Evolutionary conservation across 108 stramenopile genomes (phyloP), one percentile per base, ranked within the genome.

Genomic region (Aurantiochytrium sp.): DNA sequence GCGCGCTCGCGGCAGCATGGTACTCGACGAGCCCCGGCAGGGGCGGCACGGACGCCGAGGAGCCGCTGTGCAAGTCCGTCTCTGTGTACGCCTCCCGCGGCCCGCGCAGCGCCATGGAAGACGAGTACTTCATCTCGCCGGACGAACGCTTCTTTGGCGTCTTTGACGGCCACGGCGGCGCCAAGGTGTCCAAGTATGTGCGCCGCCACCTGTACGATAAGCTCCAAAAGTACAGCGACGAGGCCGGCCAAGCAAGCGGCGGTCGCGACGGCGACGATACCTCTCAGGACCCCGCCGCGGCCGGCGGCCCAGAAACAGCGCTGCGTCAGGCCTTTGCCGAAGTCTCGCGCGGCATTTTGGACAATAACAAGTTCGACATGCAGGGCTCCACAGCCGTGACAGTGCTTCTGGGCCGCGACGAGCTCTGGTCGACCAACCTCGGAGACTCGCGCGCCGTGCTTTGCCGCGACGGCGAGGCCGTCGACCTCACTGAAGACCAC

Each of bases 401-500:
- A 36, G 96, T 95, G 3, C 48, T 98, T 65, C 55, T 97, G 3
- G 95, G 96, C 12, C 97, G 97, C 19, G 89, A 90, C 31, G 92
- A 92, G 55, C 89, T 99, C 34, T 89, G 97, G 50, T 97, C 96
- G 86, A 95, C 97, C 86, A 97, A 97, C 89, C 96, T 96, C 3
- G 97, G 97, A 4, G 97, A 97, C 88, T 95, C 95, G 10, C 93
- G 97, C 27, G 97, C 95, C 19, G 96, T 97, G 8, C 85, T 97
- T 36, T 95, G 96, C 87, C 91, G 96, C 32, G 81, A 36, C 4
- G 88, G 88, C 8, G 24, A 31, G 36, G 88, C 88, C 55, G 55
- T 91, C 34, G 88, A 94, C 81, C 88, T 99, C 37, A 95, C 95
- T 0, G 89, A 94, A 32, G 98, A 99, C 92, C 98, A 99, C 93